Evolutionary conservation across 2,329 filamentous ascomycete genomes (phyloP).

Genomic region (Aspergillus candidus): DNA sequence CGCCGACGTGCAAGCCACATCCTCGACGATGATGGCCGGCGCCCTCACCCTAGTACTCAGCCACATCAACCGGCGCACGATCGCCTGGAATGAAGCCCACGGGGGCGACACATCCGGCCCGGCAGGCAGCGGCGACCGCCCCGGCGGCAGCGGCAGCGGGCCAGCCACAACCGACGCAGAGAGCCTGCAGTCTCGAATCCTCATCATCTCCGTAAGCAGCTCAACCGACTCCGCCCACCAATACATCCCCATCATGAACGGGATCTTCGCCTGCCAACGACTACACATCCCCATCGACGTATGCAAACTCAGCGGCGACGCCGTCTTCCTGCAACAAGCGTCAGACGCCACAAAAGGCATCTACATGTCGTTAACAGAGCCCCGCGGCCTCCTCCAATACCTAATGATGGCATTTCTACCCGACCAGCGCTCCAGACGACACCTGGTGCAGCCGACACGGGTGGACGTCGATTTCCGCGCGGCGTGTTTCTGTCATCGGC

Average conservation of each 20-base stretch:
- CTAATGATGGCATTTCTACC: slow-evolving; percentile 92
- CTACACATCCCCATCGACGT: slow-evolving; percentile 88
- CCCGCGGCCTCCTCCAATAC: slow-evolving; percentile 76
- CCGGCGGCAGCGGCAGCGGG: slow-evolving; percentile 22
- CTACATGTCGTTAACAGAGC: slow-evolving; percentile 58
- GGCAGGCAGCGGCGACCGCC: slow-evolving; percentile 26
- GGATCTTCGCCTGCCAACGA: slow-evolving; percentile 90
- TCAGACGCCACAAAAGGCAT: slow-evolving; percentile 65
- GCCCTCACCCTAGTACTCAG: slow-evolving; percentile 83
- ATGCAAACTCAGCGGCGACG: slow-evolving; percentile 73
- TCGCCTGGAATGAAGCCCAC: slow-evolving; percentile 57
- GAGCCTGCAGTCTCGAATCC: slow-evolving; percentile 69
- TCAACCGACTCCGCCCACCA: slow-evolving; percentile 80
- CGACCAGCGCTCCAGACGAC: slow-evolving; percentile 56
- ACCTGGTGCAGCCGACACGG: slow-evolving; percentile 71
- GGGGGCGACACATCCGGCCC: slow-evolving; percentile 38
- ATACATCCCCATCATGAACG: slow-evolving; percentile 98
- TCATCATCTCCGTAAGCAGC: slow-evolving; percentile 84
- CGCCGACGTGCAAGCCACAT: slow-evolving; percentile 53
- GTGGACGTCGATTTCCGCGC: slow-evolving; percentile 92
- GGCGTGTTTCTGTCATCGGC: slow-evolving; percentile 95
- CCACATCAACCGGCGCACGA: slow-evolving; percentile 78
- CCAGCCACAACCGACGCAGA: slow-evolving; percentile 24
- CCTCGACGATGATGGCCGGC: slow-evolving; percentile 82
- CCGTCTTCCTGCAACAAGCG: slow-evolving; percentile 92